Evolutionary conservation across 2,329 filamentous ascomycete species (phyloP).

Genomic region (Monosporascus sp.): DNA sequence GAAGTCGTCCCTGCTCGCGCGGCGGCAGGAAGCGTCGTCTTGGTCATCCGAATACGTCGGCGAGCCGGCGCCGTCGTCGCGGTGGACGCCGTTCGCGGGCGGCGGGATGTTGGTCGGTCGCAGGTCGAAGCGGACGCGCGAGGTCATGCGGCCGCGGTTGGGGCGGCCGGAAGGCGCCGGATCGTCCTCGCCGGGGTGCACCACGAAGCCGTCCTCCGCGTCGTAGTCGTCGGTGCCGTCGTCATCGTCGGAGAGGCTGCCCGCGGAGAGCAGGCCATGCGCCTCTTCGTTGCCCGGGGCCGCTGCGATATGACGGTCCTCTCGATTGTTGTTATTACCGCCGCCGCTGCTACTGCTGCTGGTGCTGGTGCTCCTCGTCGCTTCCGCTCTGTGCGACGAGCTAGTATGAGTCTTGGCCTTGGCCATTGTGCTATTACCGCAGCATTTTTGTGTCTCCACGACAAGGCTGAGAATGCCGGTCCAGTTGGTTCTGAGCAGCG

Average conservation of each 20-base stretch:
- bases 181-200: conserved; percentile 14
- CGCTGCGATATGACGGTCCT: conserved; percentile 14
- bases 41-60: conserved; percentile 20
- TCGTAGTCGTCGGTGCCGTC: conserved; percentile 18
- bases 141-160: conserved; percentile 46
- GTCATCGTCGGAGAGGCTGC: conserved; percentile 18
- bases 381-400: conserved; percentile 19
- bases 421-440: conserved; percentile 36
- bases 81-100: conserved; percentile 16
- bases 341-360: background rate
- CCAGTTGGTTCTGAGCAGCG: conserved; percentile 7
- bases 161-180: conserved; percentile 7
- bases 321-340: conserved; percentile 6
- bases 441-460: conserved; percentile 29
- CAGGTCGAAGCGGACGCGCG: conserved; percentile 59
- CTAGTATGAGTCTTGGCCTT: conserved; percentile 32
- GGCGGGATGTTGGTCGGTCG: conserved; percentile 26
- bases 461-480: conserved; percentile 1
- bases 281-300: conserved; percentile 30
- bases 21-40: conserved; percentile 3
- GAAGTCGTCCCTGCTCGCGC: conserved; percentile 32
- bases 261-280: conserved; percentile 31
- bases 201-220: conserved; percentile 18
- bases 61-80: background rate
- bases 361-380: background rate